phyloP scores from a whole-genome alignment of 208 protist species.

The Leishmania arabica region DNA sequence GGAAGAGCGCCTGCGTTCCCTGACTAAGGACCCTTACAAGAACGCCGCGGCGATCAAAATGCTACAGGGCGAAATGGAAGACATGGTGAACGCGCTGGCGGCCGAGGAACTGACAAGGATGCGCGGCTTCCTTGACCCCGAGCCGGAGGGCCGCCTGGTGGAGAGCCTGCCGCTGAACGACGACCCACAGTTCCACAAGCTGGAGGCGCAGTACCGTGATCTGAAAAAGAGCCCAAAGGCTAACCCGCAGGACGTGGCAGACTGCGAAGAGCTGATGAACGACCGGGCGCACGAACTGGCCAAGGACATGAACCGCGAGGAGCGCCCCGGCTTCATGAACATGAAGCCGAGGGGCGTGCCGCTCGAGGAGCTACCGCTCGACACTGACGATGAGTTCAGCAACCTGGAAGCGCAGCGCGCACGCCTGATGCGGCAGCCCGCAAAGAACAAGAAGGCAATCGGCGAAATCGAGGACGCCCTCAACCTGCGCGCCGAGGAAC shows the following conservation, averaged over 20 bases:
- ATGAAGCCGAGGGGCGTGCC: constrained; percentile 51
- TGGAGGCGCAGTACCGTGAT: constrained; percentile 62
- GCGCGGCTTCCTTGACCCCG: constrained; percentile 67
- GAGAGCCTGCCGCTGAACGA: constrained; percentile 63
- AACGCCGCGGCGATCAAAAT: constrained; percentile 48
- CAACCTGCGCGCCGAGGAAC: constrained; percentile 64
- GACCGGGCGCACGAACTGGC: constrained; percentile 71
- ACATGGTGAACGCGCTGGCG: constrained; percentile 53
- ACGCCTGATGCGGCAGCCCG: constrained; percentile 54
- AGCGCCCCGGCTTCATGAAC: constrained; percentile 64
- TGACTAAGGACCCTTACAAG: constrained; percentile 47
- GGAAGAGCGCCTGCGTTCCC: constrained; percentile 62
- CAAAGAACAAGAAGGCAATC: constrained; percentile 64
- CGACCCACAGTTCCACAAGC: constrained; percentile 56
- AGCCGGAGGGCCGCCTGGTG: constrained; percentile 69
- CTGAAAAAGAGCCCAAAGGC: constrained; percentile 53
- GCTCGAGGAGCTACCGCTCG: constrained; percentile 65
- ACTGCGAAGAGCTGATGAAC: constrained; percentile 81
- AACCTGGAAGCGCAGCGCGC: constrained; percentile 72
- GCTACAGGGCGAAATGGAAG: constrained; percentile 59
- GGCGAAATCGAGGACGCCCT: constrained; percentile 54
- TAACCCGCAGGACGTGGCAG: constrained; percentile 60
- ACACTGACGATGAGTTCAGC: constrained; percentile 67
- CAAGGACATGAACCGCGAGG: constrained; percentile 66
- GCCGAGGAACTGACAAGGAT: constrained; percentile 59